A percentile compares a stretch with the other conserved stretches of the same genome.
Conservation (phyloP, 1,284 basidiomycete genomes). For the Cerrena zonata region DNA sequence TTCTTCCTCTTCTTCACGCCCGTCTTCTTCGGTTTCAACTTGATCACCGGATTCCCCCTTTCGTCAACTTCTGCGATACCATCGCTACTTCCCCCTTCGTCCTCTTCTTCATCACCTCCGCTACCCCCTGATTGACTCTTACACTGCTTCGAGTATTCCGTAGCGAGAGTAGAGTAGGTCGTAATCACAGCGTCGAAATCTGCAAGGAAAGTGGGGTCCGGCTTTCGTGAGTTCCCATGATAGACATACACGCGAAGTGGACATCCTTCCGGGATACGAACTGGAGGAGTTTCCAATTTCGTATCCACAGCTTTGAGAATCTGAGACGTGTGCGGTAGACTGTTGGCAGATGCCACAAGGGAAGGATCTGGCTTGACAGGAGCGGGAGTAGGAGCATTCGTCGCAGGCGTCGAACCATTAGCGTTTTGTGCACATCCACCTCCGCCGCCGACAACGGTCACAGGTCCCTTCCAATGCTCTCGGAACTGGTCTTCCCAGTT, state of each 20-base stretch:
- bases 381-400: conserved; percentile 1
- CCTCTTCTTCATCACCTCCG: conserved; percentile 65
- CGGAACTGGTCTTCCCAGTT: conserved; percentile 99
- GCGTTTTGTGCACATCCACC: conserved; percentile 13
- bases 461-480: conserved; percentile 88
- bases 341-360: conserved; percentile 16
- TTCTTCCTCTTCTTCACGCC: conserved; percentile 68
- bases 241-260: conserved; percentile 86
- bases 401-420: too few species aligned
- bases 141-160: conserved; percentile 89
- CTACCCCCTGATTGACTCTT: conserved; percentile 60
- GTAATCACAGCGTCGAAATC: conserved; percentile 97
- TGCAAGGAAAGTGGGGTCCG: conserved; percentile 79
- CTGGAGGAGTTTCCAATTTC: conserved; percentile 20
- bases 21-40: conserved; percentile 54
- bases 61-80: conserved; percentile 63
- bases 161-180: conserved; percentile 91
- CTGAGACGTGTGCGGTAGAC: neutral
- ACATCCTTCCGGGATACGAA: conserved; percentile 41
- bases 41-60: conserved; percentile 56
- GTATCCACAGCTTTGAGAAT: conserved; percentile 17
- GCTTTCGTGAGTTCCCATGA: conserved; percentile 86
- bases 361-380: conserved; percentile 16
- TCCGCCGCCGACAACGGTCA: conserved; percentile 72
- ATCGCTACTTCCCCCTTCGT: conserved; percentile 61